Conservation (phyloP, 2,329 filamentous ascomycete species). For the Trichophyton equinum region DNA sequence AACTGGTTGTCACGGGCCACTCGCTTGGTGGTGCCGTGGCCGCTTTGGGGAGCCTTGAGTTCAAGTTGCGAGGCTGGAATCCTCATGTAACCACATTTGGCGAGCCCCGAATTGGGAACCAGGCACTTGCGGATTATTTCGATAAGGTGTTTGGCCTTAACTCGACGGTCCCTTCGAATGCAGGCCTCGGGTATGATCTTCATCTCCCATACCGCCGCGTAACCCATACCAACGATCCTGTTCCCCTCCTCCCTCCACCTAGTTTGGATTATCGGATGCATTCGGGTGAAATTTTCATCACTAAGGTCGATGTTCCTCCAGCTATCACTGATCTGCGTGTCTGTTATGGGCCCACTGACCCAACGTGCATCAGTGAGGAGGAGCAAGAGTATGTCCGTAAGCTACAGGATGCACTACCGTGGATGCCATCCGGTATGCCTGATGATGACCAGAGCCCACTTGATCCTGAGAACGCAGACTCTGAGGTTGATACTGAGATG, state of each 20-base stretch:
- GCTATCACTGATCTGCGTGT: conserved; percentile 53
- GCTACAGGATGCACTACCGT: background rate
- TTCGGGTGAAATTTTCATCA: conserved; percentile 77
- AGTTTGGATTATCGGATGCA: conserved; percentile 86
- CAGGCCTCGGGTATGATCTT: background rate
- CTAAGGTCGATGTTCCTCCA: conserved; percentile 57
- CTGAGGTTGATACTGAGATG: background rate
- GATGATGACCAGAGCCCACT: background rate
- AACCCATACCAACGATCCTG: conserved; percentile 76
- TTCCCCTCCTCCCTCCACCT: conserved; percentile 69
- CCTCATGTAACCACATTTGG: conserved; percentile 82
- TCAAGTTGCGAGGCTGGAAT: conserved; percentile 62
- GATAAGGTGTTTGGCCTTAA: conserved; percentile 38
- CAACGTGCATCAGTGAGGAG: conserved; percentile 52
- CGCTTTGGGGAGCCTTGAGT: conserved; percentile 70
- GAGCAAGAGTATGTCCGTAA: background rate
- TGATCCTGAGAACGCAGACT: background rate
- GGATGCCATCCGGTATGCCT: background rate
- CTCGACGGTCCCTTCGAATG: background rate
- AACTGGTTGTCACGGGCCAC: conserved; percentile 72
- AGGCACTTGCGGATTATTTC: conserved; percentile 41
- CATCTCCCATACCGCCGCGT: conserved; percentile 53
- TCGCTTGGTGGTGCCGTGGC: conserved; percentile 88
- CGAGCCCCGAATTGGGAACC: conserved; percentile 57
- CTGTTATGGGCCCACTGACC: conserved; percentile 62